These are phyloP conservation scores for Tolypocladium sp. DNA, from an alignment of 2,329 filamentous ascomycete genomes.

Conservation along the genomic window DNA sequence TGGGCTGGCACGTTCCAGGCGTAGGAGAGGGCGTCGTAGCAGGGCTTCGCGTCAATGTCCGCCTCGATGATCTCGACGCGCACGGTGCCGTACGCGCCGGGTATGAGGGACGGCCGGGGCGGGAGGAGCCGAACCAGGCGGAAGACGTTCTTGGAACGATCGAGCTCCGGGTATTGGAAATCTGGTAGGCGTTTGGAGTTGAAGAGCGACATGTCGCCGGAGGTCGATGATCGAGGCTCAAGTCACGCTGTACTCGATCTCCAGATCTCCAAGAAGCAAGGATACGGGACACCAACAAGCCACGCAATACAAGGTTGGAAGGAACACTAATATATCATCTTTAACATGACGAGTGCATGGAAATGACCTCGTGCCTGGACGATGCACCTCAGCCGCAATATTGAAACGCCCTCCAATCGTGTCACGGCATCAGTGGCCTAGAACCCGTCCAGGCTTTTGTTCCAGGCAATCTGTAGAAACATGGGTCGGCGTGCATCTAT, in stretches of 20 bases:
- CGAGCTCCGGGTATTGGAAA: slow-evolving; percentile 6
- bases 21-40: slow-evolving; percentile 22
- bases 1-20: slow-evolving; percentile 13
- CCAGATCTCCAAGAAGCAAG: not conserved
- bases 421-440: not conserved
- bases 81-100: slow-evolving; percentile 10
- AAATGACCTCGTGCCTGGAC: not conserved
- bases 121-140: slow-evolving; percentile 15
- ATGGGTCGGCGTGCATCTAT: not conserved
- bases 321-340: too few species aligned
- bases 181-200: not conserved
- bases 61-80: slow-evolving; percentile 17
- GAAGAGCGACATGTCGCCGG: slow-evolving; percentile 1
- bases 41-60: slow-evolving; percentile 6
- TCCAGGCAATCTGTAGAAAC: too few species aligned
- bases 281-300: not conserved
- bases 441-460: not conserved
- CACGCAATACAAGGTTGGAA: not conserved
- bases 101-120: slow-evolving; percentile 7
- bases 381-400: slow-evolving; percentile 6
- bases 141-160: slow-evolving; percentile 7
- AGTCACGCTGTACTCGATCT: not conserved
- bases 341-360: not conserved
- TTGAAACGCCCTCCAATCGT: not conserved
- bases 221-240: not conserved